Evolutionary conservation across 2,329 filamentous ascomycete species (phyloP).

Genomic region (Coniochaeta sp.): DNA sequence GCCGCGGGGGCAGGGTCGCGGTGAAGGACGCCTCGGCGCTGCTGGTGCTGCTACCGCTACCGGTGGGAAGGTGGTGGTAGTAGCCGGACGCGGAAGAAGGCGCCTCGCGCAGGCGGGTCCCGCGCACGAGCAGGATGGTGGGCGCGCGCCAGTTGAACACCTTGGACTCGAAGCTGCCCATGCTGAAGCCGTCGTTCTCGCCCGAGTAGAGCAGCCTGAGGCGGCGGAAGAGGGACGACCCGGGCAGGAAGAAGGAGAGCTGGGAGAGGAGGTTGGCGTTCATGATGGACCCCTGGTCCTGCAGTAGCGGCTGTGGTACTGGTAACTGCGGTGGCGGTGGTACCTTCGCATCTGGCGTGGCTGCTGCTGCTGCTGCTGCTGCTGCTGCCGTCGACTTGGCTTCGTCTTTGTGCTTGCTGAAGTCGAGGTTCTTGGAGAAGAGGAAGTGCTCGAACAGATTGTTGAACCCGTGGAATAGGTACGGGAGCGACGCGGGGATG

Average conservation of each 20-base stretch:
- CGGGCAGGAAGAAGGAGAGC: slow-evolving; percentile 65
- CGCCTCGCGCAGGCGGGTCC: slow-evolving; percentile 47
- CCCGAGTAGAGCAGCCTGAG: slow-evolving; percentile 65
- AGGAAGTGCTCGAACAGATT: slow-evolving; percentile 69
- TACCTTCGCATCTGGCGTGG: slow-evolving; percentile 5
- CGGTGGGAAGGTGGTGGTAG: slow-evolving; percentile 15
- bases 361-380: no score
- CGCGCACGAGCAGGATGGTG: slow-evolving; percentile 63
- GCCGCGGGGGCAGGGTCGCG: slow-evolving; percentile 55
- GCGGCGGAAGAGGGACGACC: slow-evolving; percentile 55
- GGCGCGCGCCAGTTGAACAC: slow-evolving; percentile 74
- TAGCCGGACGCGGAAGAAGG: slow-evolving; percentile 14
- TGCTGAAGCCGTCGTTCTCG: slow-evolving; percentile 64
- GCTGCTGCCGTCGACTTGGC: neutral
- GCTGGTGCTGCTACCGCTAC: no score
- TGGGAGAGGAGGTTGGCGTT: slow-evolving; percentile 59
- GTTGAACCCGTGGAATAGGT: slow-evolving; percentile 60
- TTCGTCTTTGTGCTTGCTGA: slow-evolving; percentile 43
- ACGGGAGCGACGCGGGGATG: slow-evolving; percentile 53
- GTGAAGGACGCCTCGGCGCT: slow-evolving; percentile 50
- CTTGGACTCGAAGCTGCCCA: slow-evolving; percentile 68
- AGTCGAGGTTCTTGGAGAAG: slow-evolving; percentile 64
- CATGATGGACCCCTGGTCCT: slow-evolving; percentile 52
- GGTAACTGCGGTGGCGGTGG: slow-evolving; percentile 16
- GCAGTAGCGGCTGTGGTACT: slow-evolving; percentile 39